These are phyloP conservation scores for Chlorella variabilis DNA, from an alignment of 163 green algal species.

Conservation along the genomic window DNA sequence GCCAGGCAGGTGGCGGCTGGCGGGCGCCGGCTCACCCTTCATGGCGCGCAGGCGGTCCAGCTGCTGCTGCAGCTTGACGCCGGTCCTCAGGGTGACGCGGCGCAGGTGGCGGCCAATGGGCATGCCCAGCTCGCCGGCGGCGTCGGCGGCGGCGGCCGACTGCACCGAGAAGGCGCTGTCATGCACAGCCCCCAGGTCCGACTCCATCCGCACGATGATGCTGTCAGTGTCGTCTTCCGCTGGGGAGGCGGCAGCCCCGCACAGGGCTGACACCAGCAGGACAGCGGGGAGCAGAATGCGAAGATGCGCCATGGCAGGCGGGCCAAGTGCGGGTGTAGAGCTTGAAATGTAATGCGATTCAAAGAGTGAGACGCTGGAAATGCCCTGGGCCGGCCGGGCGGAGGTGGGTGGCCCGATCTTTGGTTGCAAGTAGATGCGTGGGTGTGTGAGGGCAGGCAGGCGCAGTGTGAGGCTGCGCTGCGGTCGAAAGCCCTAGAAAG, in stretches of 20 bases:
- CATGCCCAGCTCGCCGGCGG: conserved; percentile 3
- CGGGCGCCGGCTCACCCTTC: neutral
- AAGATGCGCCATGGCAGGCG: neutral
- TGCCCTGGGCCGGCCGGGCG: too few species aligned
- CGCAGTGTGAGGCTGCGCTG: too few species aligned
- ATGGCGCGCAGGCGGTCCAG: neutral
- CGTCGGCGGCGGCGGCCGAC: conserved; percentile 3
- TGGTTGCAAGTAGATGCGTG: too few species aligned
- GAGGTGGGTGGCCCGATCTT: too few species aligned
- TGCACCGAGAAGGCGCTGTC: neutral
- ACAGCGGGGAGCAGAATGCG: neutral
- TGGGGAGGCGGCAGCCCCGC: neutral
- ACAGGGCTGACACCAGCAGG: neutral
- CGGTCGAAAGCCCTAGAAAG: too few species aligned
- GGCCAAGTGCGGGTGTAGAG: too few species aligned
- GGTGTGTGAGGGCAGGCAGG: too few species aligned
- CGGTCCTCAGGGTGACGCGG: neutral
- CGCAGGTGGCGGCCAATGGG: conserved; percentile 17
- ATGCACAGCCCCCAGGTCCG: neutral
- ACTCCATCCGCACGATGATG: conserved; percentile 19
- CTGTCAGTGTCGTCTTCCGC: neutral
- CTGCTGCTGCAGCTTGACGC: neutral
- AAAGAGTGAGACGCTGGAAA: too few species aligned
- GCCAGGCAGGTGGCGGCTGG: neutral
- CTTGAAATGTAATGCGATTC: too few species aligned